Evolutionary conservation across 305 asterid genomes (phyloP), one percentile per base, ranked within the genome.

Genomic region (Lippia alba): DNA sequence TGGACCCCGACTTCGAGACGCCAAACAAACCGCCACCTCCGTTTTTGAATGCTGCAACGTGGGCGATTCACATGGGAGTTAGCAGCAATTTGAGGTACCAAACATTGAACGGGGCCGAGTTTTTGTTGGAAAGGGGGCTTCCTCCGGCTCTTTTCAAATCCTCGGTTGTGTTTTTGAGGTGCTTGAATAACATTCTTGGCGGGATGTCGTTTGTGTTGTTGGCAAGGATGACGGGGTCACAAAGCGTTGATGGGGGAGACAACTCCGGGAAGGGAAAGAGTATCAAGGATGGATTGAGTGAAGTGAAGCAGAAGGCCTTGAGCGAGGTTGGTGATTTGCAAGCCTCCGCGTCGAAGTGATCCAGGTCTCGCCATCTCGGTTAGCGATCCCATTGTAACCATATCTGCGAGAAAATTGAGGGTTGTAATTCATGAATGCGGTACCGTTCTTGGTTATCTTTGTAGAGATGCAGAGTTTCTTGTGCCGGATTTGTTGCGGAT

Each of bases 211-310:
- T 89, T 20, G 96, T 86, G 49, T 67, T 85, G 0, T 74, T 89
- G 83, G 96, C 96, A 3, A 81, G 87, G 83, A 53, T 85, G 66
- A 89, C 96, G 0, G 96, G 96, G n/a, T 86, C 92, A 0, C 96
- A 89, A 58, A 85, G 87, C 17, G 87, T 73, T 3, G 74, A 75
- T 12, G 79, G 76, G 45, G 81, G 30, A 24, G 30, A 24, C 30
- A 24, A 24, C 30, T 24, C 30, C 2, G 30, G 66, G 17, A 68
- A 72, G 66, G 57, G 30, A 11, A 74, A 69, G 46, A 19, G 14
- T 34, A 16, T 56, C 24, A 80, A 73, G 55, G 77, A 76, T 12
- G 75, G 61, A 20, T 41, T 70, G 61, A 57, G 7, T 61, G 80
- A 74, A 8, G 83, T 74, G 78, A 84, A 79, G 73, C 78, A 84